Conservation (phyloP, 805 yeast genomes). For the Starmerella bombicola region DNA sequence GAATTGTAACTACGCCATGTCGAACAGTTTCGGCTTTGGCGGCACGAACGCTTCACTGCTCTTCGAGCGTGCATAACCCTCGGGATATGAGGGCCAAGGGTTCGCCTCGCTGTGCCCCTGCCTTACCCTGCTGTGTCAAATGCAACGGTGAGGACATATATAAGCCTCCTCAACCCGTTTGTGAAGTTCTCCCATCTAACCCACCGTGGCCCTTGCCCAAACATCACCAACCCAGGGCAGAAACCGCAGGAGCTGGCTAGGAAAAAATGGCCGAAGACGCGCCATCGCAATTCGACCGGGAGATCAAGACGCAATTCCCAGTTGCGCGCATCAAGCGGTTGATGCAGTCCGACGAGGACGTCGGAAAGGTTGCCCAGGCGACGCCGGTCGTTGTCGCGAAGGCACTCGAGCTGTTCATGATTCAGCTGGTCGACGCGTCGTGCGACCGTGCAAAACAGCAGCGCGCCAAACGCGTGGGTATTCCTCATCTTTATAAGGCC, state of each 20-base stretch:
- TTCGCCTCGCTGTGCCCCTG: no score
- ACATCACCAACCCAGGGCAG: no score
- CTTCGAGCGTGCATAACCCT: slow-evolving; percentile 20
- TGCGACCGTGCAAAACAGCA: slow-evolving; percentile 61
- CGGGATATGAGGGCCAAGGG: no score
- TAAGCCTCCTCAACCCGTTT: no score
- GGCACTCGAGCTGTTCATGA: slow-evolving; percentile 83
- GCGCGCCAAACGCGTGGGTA: slow-evolving; percentile 70
- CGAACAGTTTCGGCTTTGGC: slow-evolving; percentile 95
- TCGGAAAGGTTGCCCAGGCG: slow-evolving; percentile 96
- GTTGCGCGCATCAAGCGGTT: slow-evolving; percentile 84
- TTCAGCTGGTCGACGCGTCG: slow-evolving; percentile 74
- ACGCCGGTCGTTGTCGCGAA: slow-evolving; percentile 97
- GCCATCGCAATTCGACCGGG: slow-evolving; percentile 22
- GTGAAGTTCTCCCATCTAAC: no score
- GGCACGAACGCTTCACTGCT: slow-evolving; percentile 76
- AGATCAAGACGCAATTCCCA: slow-evolving; percentile 34
- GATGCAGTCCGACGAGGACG: slow-evolving; percentile 97
- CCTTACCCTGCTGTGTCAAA: no score
- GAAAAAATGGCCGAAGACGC: slow-evolving; percentile 11
- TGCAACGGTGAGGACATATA: no score
- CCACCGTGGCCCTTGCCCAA: no score
- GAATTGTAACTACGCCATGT: slow-evolving; percentile 46
- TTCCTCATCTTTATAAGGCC: slow-evolving; percentile 72
- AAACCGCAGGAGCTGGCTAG: no score